A percentile compares a stretch with the other conserved stretches of the same genome.
Evolutionary conservation across 306 rosid genomes (phyloP).

Genomic region (Dryas alaskensis): DNA sequence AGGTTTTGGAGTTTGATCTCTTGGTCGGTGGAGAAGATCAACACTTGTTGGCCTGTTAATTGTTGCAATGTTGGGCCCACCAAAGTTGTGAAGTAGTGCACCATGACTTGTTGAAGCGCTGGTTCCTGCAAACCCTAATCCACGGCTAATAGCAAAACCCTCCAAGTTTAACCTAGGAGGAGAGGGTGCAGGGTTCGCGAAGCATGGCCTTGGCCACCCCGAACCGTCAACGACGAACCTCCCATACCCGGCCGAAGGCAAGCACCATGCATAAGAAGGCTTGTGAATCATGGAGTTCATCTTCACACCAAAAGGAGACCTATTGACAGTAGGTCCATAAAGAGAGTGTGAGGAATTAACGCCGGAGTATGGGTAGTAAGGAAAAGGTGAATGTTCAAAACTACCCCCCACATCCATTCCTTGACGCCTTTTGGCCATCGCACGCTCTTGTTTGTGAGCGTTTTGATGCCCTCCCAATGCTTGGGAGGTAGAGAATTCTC

Average conservation of each 20-base stretch:
- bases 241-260: constrained; percentile 2
- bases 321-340: constrained; percentile 32
- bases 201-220: neutral
- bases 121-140: constrained; percentile 10
- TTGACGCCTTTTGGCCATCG: constrained; percentile 61
- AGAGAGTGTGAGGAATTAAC: constrained; percentile 18
- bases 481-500: constrained; percentile 69
- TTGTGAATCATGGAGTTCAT: constrained; percentile 65
- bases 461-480: constrained; percentile 88
- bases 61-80: neutral
- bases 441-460: constrained; percentile 77
- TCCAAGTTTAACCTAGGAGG: constrained; percentile 26
- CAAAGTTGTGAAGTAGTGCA: neutral
- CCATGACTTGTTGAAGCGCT: neutral
- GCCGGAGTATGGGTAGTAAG: constrained; percentile 34
- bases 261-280: constrained; percentile 29
- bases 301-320: constrained; percentile 46
- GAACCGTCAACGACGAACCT: constrained; percentile 3
- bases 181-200: constrained; percentile 5
- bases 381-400: constrained; percentile 25
- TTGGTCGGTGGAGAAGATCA: constrained; percentile 1
- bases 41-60: neutral
- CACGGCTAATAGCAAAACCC: constrained; percentile 9
- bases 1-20: neutral
- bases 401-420: constrained; percentile 29